These are phyloP conservation scores for Tolypocladium amazonense DNA, from an alignment of 2,329 filamentous ascomycete species.

Conservation along the genomic window DNA sequence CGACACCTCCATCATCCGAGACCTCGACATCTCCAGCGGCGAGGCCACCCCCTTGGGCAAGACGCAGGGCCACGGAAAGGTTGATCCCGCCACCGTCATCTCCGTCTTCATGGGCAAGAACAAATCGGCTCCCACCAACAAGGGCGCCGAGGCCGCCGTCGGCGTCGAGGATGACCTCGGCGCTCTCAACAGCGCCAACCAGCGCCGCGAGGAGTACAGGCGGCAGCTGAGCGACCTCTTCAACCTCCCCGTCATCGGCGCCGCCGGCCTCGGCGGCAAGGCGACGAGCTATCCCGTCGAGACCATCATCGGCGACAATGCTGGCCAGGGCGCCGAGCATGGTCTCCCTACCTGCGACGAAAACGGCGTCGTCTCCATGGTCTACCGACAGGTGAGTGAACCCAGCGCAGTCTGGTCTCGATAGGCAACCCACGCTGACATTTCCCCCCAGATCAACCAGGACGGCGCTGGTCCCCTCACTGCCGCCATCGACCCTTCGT, in stretches of 20 bases:
- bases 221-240: constrained; percentile 20
- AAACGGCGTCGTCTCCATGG: constrained; percentile 50
- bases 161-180: constrained; percentile 33
- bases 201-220: constrained; percentile 12
- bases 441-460: constrained; percentile 53
- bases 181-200: constrained; percentile 7
- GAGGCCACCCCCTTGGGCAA: constrained; percentile 49
- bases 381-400: constrained; percentile 38
- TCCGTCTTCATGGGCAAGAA: constrained; percentile 46
- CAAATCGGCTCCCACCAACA: constrained; percentile 24
- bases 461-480: constrained; percentile 56
- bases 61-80: constrained; percentile 47
- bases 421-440: not conserved
- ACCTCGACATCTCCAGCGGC: constrained; percentile 42
- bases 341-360: constrained; percentile 52
- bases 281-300: constrained; percentile 34
- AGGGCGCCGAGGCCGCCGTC: constrained; percentile 16
- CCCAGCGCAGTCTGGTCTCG: constrained; percentile 2
- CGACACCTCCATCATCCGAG: constrained; percentile 58
- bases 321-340: constrained; percentile 37
- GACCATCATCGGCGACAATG: constrained; percentile 39
- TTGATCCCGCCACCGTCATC: constrained; percentile 47
- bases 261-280: constrained; percentile 12
- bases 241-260: constrained; percentile 3
- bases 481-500: constrained; percentile 50